Percentiles rank a stretch among this genome's conserved stretches.
phyloP scores from a whole-genome alignment of 2,329 filamentous ascomycete genomes.

The Orbilia oligospora region DNA sequence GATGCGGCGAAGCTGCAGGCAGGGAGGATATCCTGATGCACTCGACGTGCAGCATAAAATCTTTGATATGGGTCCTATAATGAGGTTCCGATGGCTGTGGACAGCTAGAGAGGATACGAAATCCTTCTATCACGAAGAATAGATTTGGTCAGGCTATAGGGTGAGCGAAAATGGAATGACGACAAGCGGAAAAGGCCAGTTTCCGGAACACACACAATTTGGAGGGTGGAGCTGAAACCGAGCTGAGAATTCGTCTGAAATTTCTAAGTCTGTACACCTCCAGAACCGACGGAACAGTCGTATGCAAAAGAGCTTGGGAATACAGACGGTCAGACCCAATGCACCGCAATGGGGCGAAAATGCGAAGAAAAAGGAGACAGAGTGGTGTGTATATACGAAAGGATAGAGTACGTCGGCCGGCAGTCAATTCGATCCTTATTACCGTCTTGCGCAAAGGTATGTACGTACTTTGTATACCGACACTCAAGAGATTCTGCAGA shows the following conservation, averaged over 20 bases:
- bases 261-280: slow-evolving; percentile 24
- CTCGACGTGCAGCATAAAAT: slow-evolving; percentile 9
- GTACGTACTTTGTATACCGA: not conserved
- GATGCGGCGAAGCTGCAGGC: slow-evolving; percentile 23
- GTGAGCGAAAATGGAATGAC: slow-evolving; percentile 23
- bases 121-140: slow-evolving; percentile 14
- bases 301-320: slow-evolving; percentile 5
- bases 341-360: slow-evolving; percentile 49
- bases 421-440: slow-evolving; percentile 10
- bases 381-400: slow-evolving; percentile 40
- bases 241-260: slow-evolving; percentile 38
- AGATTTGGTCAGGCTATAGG: slow-evolving; percentile 3
- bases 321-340: slow-evolving; percentile 34
- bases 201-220: slow-evolving; percentile 25
- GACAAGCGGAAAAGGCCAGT: slow-evolving; percentile 23
- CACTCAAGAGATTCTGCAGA: slow-evolving; percentile 22
- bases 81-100: not conserved
- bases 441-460: slow-evolving; percentile 19
- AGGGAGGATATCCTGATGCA: slow-evolving; percentile 3
- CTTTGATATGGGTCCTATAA: slow-evolving; percentile 13
- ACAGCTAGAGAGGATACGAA: not conserved
- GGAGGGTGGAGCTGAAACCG: slow-evolving; percentile 49
- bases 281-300: slow-evolving; percentile 1
- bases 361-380: slow-evolving; percentile 1
- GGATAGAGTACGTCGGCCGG: slow-evolving; percentile 29